phyloP scores from a whole-genome alignment of 352 stramenopile species.

The Phytophthora boehmeriae region DNA sequence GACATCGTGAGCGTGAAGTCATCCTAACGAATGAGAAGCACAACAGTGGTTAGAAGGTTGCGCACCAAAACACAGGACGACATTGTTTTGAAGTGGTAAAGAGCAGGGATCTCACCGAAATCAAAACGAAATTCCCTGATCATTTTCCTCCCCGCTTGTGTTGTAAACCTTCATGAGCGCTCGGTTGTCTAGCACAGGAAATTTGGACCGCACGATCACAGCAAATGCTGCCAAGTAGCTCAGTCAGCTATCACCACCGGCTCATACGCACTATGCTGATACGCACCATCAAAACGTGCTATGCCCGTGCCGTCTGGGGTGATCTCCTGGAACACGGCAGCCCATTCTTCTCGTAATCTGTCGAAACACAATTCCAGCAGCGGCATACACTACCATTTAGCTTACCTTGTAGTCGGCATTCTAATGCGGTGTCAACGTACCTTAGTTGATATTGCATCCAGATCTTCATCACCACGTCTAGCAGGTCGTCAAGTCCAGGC shows the following conservation, averaged over 20 bases:
- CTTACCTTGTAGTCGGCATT: background rate
- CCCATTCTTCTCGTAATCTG: constrained; percentile 68
- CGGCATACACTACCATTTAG: background rate
- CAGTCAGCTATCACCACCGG: background rate
- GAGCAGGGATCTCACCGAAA: constrained; percentile 44
- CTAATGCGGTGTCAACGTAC: constrained; percentile 24
- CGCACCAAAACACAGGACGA: constrained; percentile 4
- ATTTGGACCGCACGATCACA: constrained; percentile 58
- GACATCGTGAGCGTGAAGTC: constrained; percentile 72
- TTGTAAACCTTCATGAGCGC: constrained; percentile 75
- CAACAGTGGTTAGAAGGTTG: background rate
- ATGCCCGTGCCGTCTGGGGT: constrained; percentile 68
- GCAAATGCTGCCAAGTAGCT: constrained; percentile 46
- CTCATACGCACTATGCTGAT: background rate
- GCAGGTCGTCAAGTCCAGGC: constrained; percentile 67
- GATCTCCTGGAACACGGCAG: constrained; percentile 61
- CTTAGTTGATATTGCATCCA: constrained; percentile 72
- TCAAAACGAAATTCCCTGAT: constrained; percentile 73
- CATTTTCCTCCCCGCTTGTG: constrained; percentile 81
- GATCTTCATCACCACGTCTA: constrained; percentile 72
- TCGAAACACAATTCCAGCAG: background rate
- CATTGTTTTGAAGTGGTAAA: background rate
- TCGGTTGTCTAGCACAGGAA: constrained; percentile 53
- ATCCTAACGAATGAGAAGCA: constrained; percentile 36
- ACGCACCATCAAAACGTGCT: constrained; percentile 52